Conservation (phyloP, 2,329 filamentous ascomycete species). For the Podosphaera xanthii region DNA sequence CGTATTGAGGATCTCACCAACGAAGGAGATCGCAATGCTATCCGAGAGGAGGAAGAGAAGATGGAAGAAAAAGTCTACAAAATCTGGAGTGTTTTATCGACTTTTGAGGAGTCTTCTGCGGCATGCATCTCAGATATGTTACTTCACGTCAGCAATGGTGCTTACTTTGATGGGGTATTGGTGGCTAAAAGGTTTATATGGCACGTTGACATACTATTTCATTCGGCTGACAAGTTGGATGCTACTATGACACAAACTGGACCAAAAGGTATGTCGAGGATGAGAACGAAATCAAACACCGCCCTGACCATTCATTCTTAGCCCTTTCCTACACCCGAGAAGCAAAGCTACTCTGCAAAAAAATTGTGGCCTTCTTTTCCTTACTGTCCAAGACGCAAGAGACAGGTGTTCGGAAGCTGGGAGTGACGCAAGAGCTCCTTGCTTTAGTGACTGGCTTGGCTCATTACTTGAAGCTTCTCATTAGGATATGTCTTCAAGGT, state of each 20-base stretch:
- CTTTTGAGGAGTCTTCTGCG: conserved; percentile 91
- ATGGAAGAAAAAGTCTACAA: conserved; percentile 97
- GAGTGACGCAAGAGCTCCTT: conserved; percentile 94
- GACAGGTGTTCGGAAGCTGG: conserved; percentile 67
- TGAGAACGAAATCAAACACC: background rate
- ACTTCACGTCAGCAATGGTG: conserved; percentile 90
- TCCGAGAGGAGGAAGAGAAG: conserved; percentile 68
- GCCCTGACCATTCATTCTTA: conserved; percentile 15
- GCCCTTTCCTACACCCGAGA: conserved; percentile 81
- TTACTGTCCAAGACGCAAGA: conserved; percentile 88
- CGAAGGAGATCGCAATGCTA: conserved; percentile 46
- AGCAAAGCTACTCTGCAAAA: conserved; percentile 98
- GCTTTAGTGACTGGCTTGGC: conserved; percentile 88
- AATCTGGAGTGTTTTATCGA: conserved; percentile 94
- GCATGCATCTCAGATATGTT: conserved; percentile 99
- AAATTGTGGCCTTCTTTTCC: conserved; percentile 95
- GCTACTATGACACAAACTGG: conserved; percentile 41
- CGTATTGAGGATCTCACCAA: conserved; percentile 26
- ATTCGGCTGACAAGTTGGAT: conserved; percentile 69
- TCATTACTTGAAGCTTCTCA: conserved; percentile 92
- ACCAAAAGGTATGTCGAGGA: conserved; percentile 40
- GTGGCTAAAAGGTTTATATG: conserved; percentile 91
- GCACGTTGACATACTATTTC: conserved; percentile 84
- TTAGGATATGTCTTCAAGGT: conserved; percentile 87
- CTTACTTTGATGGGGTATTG: conserved; percentile 83